Conservation (phyloP, 2,329 filamentous ascomycete genomes). For the Camptophora hylomeconis region DNA sequence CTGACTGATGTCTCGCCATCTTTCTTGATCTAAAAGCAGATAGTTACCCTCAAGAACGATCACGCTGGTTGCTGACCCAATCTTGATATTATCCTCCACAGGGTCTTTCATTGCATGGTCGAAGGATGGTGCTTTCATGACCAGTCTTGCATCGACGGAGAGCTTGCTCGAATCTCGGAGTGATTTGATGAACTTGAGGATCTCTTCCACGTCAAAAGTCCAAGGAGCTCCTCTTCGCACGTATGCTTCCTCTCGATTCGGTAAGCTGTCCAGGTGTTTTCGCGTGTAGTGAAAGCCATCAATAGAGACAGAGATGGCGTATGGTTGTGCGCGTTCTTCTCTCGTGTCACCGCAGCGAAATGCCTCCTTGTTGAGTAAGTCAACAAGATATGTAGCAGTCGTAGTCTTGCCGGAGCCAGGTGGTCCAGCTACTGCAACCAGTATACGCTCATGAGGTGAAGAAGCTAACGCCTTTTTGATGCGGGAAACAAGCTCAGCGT, state of each 20-base stretch:
- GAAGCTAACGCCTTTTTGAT: too few species aligned
- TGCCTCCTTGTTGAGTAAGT: slow-evolving; percentile 16
- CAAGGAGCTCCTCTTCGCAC: slow-evolving; percentile 25
- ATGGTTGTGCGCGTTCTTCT: slow-evolving; percentile 3
- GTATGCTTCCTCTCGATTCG: slow-evolving; percentile 23
- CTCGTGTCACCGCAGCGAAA: too few species aligned
- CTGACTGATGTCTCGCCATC: slow-evolving; percentile 22
- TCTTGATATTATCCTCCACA: slow-evolving; percentile 18
- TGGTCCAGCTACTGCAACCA: slow-evolving; percentile 19
- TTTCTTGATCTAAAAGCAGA: slow-evolving; percentile 15
- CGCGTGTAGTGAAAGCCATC: slow-evolving; percentile 27
- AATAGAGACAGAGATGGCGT: slow-evolving; percentile 21
- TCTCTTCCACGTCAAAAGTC: slow-evolving; percentile 23
- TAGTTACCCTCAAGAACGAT: slow-evolving; percentile 20
- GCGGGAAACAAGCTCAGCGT: too few species aligned
- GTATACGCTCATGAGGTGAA: too few species aligned
- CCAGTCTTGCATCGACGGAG: slow-evolving; percentile 9
- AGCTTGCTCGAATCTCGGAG: slow-evolving; percentile 17
- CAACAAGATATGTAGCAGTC: slow-evolving; percentile 19
- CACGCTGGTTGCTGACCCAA: slow-evolving; percentile 16
- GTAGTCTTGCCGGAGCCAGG: slow-evolving; percentile 26
- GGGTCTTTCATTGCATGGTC: slow-evolving; percentile 26
- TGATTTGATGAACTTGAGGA: slow-evolving; percentile 19
- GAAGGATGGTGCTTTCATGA: slow-evolving; percentile 21
- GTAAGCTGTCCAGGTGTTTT: slow-evolving; percentile 20